phyloP scores from a whole-genome alignment of 2,329 filamentous ascomycete species.

The Talaromyces verruculosus region DNA sequence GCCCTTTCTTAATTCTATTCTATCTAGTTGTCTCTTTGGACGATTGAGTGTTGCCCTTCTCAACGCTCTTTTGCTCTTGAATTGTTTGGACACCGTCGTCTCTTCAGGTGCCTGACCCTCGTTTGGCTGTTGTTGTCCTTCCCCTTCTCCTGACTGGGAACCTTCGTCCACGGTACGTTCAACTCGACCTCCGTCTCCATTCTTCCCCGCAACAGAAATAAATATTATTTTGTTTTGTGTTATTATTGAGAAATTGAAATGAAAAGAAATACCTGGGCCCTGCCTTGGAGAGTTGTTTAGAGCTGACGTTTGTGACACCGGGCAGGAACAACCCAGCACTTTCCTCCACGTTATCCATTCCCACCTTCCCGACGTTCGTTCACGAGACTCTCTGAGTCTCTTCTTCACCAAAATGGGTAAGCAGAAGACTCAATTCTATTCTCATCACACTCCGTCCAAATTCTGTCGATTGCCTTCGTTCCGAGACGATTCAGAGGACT shows the following conservation, averaged over 20 bases:
- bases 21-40: slow-evolving; percentile 14
- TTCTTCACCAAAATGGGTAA: slow-evolving; percentile 18
- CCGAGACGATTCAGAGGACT: background rate
- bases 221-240: background rate
- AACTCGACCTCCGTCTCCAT: slow-evolving; percentile 1
- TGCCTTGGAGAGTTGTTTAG: background rate
- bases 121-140: slow-evolving; percentile 11
- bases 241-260: background rate
- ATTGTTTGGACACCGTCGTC: slow-evolving; percentile 5
- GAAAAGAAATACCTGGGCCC: background rate
- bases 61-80: slow-evolving; percentile 10
- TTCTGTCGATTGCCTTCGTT: background rate
- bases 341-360: slow-evolving; percentile 6
- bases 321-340: slow-evolving; percentile 12
- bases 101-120: slow-evolving; percentile 5
- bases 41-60: slow-evolving; percentile 12
- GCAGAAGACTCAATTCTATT: background rate
- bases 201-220: slow-evolving; percentile 6
- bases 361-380: slow-evolving; percentile 19
- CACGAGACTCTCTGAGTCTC: slow-evolving; percentile 13
- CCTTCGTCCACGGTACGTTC: slow-evolving; percentile 18
- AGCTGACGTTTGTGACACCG: background rate
- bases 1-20: slow-evolving; percentile 4
- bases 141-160: slow-evolving; percentile 20
- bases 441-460: background rate